These are phyloP conservation scores for Cryphonectria japonica DNA, from an alignment of 2,329 filamentous ascomycete genomes.

Conservation along the genomic window DNA sequence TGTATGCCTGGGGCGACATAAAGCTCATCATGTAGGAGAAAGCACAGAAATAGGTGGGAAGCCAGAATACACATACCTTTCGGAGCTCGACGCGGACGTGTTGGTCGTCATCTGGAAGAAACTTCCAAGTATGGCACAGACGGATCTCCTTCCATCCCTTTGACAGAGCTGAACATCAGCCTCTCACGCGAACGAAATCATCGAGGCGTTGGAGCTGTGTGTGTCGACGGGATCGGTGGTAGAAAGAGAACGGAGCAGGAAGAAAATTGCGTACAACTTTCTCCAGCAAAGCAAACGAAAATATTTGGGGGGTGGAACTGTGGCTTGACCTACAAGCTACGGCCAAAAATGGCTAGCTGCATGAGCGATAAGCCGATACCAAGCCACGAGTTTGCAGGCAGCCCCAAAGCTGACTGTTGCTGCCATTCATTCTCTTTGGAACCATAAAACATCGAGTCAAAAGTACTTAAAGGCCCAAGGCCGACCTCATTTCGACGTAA, in stretches of 20 bases:
- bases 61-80: conserved; percentile 28
- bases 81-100: not conserved
- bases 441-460: conserved; percentile 26
- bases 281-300: not conserved
- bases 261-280: conserved; percentile 4
- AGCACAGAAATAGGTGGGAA: conserved; percentile 25
- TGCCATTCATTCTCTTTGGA: not conserved
- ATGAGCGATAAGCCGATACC: not conserved
- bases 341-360: not conserved
- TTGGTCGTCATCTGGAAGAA: not conserved
- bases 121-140: not conserved
- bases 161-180: not conserved
- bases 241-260: not conserved
- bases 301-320: conserved; percentile 7
- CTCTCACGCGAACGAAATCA: not conserved
- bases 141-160: not conserved
- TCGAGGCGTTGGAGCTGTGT: not conserved
- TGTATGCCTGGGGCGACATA: conserved; percentile 64
- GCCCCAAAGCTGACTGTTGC: conserved; percentile 12
- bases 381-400: conserved; percentile 7
- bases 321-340: conserved; percentile 1
- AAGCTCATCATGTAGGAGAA: conserved; percentile 53
- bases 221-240: not conserved
- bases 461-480: conserved; percentile 28
- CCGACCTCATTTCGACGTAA: conserved; percentile 6